A percentile compares a stretch with the other conserved stretches of the same genome.
Conservation (phyloP, 2,329 filamentous ascomycete species). For the Thelonectria discophora region DNA sequence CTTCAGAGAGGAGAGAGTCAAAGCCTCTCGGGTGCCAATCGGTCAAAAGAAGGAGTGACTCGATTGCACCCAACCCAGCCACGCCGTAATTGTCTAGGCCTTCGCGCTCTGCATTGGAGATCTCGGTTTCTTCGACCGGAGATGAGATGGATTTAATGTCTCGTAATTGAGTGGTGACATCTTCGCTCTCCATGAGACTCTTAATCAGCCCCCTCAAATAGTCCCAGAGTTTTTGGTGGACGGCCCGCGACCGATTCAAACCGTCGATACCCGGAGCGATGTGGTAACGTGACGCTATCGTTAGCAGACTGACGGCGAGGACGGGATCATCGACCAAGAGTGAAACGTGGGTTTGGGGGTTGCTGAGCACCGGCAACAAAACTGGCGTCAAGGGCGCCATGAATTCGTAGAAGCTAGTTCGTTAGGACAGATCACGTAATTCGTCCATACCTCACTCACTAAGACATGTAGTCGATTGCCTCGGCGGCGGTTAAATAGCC, state of each 20-base stretch:
- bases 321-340: constrained; percentile 92
- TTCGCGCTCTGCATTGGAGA: neutral
- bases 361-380: constrained; percentile 87
- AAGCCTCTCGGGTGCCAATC: constrained; percentile 97
- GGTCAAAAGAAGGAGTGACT: constrained; percentile 90
- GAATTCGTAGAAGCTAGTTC: constrained; percentile 82
- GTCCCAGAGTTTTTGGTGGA: constrained; percentile 94
- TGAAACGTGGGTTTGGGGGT: constrained; percentile 78
- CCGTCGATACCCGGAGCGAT: constrained; percentile 81
- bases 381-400: constrained; percentile 93
- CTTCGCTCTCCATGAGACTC: constrained; percentile 69
- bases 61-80: constrained; percentile 89
- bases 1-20: constrained; percentile 88
- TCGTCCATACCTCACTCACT: constrained; percentile 62
- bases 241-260: constrained; percentile 84
- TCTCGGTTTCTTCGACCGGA: neutral
- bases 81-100: constrained; percentile 61
- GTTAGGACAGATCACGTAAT: constrained; percentile 17
- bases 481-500: constrained; percentile 97
- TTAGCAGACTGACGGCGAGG: constrained; percentile 87
- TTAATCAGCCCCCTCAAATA: constrained; percentile 96
- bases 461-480: constrained; percentile 92
- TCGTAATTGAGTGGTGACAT: constrained; percentile 48
- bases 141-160: neutral
- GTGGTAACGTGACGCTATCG: constrained; percentile 88